Evolutionary conservation across 2,329 filamentous ascomycete genomes (phyloP), one percentile per base, ranked within the genome.

Genomic region (Paecilomyces niveus): DNA sequence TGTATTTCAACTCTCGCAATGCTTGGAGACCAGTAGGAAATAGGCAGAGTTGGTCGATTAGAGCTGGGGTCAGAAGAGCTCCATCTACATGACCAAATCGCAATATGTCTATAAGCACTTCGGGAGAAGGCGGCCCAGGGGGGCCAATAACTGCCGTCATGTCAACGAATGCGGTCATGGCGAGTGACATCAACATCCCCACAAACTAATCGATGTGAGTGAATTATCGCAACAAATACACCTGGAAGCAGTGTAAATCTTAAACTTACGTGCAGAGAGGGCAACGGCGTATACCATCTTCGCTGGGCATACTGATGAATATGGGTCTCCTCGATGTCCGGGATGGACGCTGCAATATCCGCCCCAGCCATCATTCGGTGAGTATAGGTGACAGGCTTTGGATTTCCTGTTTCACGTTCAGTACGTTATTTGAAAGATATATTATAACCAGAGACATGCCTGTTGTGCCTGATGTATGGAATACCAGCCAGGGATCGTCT

Each of bases 401-500:
- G 66, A 45, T 45, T n/a, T 45, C 35, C 35, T 45, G 15, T n/a
- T 18, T 13, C 5, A 18, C n/a, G 35, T 1, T 45, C 18, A 45
- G 35, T n/a, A n/a, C 18, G 3, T 8, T 45, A 33, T 18, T 45
- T 6, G n/a, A 5, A 15, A 45, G 18, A 45, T 45, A n/a, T 5
- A 3, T 8, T 18, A 45, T 45, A 45, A 18, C n/a, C 3, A n/a
- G 4, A 45, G n/a, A 45, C 53, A 55, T 57, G 62, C 67, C 66
- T 11, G 68, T 70, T n/a, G 68, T 68, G 13, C 65, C 68, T 2
- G 66, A 68, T 3, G 67, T 69, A 45, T 69, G 67, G 22, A 66
- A 65, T 1, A 68, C 63, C 52, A 70, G 52, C 63, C 68, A 70
- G 1, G 68, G 67, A 53, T 70, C 66, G 13, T 65, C 56, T 54